phyloP scores from a whole-genome alignment of 495 filamentous ascomycete species.

The Penicillium nucicola region DNA sequence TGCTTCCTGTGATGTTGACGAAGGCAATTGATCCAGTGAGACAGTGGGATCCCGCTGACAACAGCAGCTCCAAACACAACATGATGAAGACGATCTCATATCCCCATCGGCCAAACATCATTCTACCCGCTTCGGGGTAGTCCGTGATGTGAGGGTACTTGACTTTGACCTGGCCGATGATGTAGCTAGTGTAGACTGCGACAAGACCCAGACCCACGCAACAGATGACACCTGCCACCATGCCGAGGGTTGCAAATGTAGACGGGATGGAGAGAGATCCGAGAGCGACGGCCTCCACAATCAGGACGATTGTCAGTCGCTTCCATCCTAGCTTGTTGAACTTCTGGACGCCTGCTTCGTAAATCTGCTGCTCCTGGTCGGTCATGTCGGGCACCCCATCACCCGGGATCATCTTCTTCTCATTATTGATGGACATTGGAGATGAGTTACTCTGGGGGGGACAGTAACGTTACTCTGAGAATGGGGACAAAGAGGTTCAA shows the following conservation, averaged over 20 bases:
- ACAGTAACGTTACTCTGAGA: too few species aligned
- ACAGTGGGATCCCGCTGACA: constrained; percentile 69
- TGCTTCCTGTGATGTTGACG: constrained; percentile 56
- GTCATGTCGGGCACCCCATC: background rate
- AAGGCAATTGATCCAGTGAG: constrained; percentile 69
- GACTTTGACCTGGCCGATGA: constrained; percentile 65
- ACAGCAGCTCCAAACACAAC: constrained; percentile 59
- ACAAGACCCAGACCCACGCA: constrained; percentile 54
- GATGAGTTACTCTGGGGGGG: too few species aligned
- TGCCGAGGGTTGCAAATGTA: constrained; percentile 54
- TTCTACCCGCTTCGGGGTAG: constrained; percentile 58
- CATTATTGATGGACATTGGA: too few species aligned
- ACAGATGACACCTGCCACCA: constrained; percentile 49
- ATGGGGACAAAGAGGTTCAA: too few species aligned
- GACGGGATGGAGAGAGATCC: constrained; percentile 54
- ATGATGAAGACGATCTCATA: constrained; percentile 59
- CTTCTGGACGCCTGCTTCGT: constrained; percentile 8
- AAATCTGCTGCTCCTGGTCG: constrained; percentile 3
- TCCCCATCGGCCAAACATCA: constrained; percentile 48
- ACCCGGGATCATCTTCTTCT: too few species aligned
- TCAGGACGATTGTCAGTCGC: constrained; percentile 35
- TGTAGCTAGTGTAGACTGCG: constrained; percentile 64
- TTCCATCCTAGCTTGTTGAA: constrained; percentile 26
- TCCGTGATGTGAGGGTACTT: constrained; percentile 57
- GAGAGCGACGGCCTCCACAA: constrained; percentile 59